Base-by-base conservation (phyloP, 2,329 filamentous ascomycete species). In the Trichophyton schoenleinii region DNA sequence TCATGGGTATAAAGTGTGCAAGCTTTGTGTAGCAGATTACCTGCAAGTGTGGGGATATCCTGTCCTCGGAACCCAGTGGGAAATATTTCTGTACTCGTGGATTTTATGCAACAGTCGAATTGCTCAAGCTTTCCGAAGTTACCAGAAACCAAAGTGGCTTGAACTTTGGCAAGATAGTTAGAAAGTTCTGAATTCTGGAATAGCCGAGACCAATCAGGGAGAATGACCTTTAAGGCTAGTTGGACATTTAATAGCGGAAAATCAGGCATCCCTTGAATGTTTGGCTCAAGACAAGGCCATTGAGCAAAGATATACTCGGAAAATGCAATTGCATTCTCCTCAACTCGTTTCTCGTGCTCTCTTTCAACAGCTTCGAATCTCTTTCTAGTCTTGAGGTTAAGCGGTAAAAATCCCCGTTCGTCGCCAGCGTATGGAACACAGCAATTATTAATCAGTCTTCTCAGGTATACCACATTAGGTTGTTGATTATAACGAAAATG, bases 101-200 rank as follows among this genome's bases (percentile, higher is more conserved):
- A 36, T 34, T 58, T 58, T 18, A 31, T 41, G 18, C 38, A 38
- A 2, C 31, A 58, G 31, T 20, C 13, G 22, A 58, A 58, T 5
- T 20, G 28, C 38, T 42, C 34, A 25, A 9, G 8, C 31, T 42
- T 42, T 20, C 31, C 9, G 41, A 44, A 31, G 15, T 38, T 13
- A 55, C 72, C 69, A 2, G 59, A 60, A 57, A 74, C 61, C 13
- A 82, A 63, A 7, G 80, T 64, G 0, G 53, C 4, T 59, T 83
- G 79, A 0, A 80, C 74, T 28, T 73, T 49, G 8, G 70, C 60
- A 0, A 83, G 62, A 64, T 83, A 78, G 0, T 67, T 48, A 0
- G 72, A 75, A 0, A 83, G 71, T 31, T 79, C 72, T 8, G 73
- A 63, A 52, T 84, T 84, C 3, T 75, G 71, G n/a, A 72, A 76